Conservation (phyloP, 1,139 yeast species). For the Geotrichum bryndzae region DNA sequence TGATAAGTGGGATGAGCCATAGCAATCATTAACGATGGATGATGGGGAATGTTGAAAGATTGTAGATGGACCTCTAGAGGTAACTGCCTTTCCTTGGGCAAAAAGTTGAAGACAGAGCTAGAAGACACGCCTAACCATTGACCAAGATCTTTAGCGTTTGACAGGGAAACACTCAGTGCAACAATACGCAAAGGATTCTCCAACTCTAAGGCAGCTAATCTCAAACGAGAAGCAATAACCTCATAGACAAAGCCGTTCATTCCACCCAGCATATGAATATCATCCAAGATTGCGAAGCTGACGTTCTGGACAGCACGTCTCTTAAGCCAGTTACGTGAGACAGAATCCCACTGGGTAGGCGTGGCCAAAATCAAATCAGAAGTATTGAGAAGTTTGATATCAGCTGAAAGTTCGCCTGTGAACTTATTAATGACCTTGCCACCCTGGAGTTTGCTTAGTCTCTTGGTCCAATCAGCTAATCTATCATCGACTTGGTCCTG, state of each 20-base stretch:
- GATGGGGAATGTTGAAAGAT: slow-evolving; percentile 43
- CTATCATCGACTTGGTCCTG: slow-evolving; percentile 49
- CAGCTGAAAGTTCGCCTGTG: slow-evolving; percentile 56
- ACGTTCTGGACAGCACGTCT: slow-evolving; percentile 53
- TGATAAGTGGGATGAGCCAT: slow-evolving; percentile 47
- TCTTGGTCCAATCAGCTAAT: slow-evolving; percentile 47
- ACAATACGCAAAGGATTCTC: slow-evolving; percentile 52
- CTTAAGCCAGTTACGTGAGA: slow-evolving; percentile 78
- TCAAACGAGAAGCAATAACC: slow-evolving; percentile 59
- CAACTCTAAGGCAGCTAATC: slow-evolving; percentile 60
- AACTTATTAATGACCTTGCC: slow-evolving; percentile 44
- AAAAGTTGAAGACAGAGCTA: slow-evolving; percentile 59
- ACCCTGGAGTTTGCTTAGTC: slow-evolving; percentile 39
- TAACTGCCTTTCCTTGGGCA: slow-evolving; percentile 52
- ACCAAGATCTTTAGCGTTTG: slow-evolving; percentile 72
- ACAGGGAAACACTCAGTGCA: slow-evolving; percentile 60
- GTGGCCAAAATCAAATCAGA: slow-evolving; percentile 72
- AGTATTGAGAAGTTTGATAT: slow-evolving; percentile 48
- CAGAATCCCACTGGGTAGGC: slow-evolving; percentile 65
- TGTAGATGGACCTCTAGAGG: slow-evolving; percentile 59
- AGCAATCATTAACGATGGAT: slow-evolving; percentile 47
- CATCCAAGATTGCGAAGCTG: slow-evolving; percentile 67
- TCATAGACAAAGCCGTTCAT: slow-evolving; percentile 61
- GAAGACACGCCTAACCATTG: slow-evolving; percentile 77
- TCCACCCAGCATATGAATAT: slow-evolving; percentile 63